Evolutionary conservation across 345 rosid genomes (phyloP), one percentile per base, ranked within the genome.

Genomic region (Viola odorata): DNA sequence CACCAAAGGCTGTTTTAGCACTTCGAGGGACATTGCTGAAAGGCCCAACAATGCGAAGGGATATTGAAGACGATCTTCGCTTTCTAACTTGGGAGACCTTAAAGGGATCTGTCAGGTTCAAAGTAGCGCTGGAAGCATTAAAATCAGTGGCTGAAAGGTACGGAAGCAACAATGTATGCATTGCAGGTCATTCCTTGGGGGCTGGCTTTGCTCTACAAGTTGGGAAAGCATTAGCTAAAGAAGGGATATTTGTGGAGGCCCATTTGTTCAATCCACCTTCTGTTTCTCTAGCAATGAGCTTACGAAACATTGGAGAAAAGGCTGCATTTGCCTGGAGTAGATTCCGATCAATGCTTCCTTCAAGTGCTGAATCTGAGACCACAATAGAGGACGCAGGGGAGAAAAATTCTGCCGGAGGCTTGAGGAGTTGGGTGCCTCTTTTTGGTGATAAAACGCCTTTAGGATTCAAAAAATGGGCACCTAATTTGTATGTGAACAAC

Each of bases 211-310:
- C 99, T 37, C 70, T 94, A 38, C 99, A 94, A 71, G 96, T 88
- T 7, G 99, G 97, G n/a, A 94, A 91, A 66, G 80, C 96, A 6
- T 77, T 94, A 71, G 99, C 96, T 0, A 85, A 86, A 72, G 86
- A 94, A 62, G 95, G 95, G 3, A 51, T 85, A 10, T 83, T 62
- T 38, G 91, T 91, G 44, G 99, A 94, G 51, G 80, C 95, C 9
- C 99, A 94, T 88, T 68, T 91, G 73, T 94, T 94, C 52, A 94
- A 94, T 39, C 97, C 96, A 0, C 99, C 99, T 45, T 94, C 96
- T 12, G 73, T 91, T 68, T 94, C 96, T 3, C 45, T 91, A 0
- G 95, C 97, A 23, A 88, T 86, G 97, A 91, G 96, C 79, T 74
- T 91, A n/a, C 72, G 91, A 70, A 91, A 84, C 62, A 79, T 94